Percentiles rank a stretch among this genome's conserved stretches.
Evolutionary conservation across 306 rosid genomes (phyloP).

Genomic region (Rosa lucieae): DNA sequence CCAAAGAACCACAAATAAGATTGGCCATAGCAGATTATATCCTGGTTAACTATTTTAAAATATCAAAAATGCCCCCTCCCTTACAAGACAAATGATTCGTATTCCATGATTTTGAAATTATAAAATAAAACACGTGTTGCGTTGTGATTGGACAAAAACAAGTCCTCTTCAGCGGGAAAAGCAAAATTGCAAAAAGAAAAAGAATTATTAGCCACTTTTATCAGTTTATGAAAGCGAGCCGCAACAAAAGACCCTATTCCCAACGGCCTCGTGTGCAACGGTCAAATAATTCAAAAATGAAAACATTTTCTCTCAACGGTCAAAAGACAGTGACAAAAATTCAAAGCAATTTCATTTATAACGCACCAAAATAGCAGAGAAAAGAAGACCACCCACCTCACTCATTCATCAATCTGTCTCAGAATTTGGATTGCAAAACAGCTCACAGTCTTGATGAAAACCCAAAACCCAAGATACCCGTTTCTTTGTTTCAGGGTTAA

Average conservation of each 20-base stretch:
- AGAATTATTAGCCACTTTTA: neutral
- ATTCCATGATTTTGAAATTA: neutral
- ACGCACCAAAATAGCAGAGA: neutral
- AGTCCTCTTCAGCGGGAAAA: neutral
- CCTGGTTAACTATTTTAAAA: too few species aligned
- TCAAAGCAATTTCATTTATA: neutral
- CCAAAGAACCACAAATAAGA: too few species aligned
- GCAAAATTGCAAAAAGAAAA: neutral
- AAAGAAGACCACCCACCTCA: neutral
- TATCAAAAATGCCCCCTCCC: too few species aligned
- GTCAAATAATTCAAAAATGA: constrained; percentile 17
- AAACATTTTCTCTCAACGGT: neutral
- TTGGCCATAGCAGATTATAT: too few species aligned
- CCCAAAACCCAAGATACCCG: neutral
- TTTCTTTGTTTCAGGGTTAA: neutral
- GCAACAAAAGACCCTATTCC: neutral
- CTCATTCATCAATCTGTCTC: neutral
- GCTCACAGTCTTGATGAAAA: neutral
- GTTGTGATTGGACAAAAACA: neutral
- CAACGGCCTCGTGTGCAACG: constrained; percentile 15
- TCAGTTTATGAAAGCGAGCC: neutral
- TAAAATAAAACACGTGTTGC: neutral
- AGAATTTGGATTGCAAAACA: neutral
- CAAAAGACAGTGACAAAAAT: neutral
- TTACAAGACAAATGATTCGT: too few species aligned